Conservation (phyloP, 2,329 filamentous ascomycete genomes). For the Hypoxylon sp. region DNA sequence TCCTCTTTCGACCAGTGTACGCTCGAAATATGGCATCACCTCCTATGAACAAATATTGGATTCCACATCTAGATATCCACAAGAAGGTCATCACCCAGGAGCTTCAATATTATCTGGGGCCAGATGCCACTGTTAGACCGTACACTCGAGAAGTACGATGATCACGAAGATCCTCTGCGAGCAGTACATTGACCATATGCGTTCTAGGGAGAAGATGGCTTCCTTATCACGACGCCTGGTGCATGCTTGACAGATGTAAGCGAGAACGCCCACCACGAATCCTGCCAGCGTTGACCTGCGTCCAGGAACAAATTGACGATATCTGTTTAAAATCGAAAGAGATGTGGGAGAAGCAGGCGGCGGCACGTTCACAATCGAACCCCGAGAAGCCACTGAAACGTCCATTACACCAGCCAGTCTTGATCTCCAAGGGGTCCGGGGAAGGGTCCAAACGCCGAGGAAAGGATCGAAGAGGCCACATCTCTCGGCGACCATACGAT, state of each 20-base stretch:
- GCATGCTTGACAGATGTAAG: conserved; percentile 72
- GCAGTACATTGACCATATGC: conserved; percentile 47
- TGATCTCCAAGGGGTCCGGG: conserved; percentile 61
- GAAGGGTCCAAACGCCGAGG: conserved; percentile 56
- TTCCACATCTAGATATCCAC: conserved; percentile 71
- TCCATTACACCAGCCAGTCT: conserved; percentile 69
- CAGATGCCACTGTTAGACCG: conserved; percentile 69
- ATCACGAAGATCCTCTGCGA: conserved; percentile 40
- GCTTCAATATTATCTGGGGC: conserved; percentile 71
- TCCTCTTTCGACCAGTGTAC: conserved; percentile 22
- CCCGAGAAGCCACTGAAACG: conserved; percentile 68
- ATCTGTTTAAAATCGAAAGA: conserved; percentile 72
- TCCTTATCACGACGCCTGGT: conserved; percentile 71
- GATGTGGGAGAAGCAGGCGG: conserved; percentile 70
- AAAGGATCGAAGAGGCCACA: conserved; percentile 55
- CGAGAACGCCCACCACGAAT: conserved; percentile 19
- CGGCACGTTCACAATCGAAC: conserved; percentile 63
- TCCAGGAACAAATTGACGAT: conserved; percentile 74
- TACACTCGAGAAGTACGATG: conserved; percentile 68
- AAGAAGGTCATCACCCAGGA: conserved; percentile 72
- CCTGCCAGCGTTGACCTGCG: conserved; percentile 39
- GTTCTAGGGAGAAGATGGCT: conserved; percentile 72
- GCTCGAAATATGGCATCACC: conserved; percentile 55
- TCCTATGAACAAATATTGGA: conserved; percentile 72
- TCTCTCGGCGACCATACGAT: conserved; percentile 51